These are phyloP conservation scores for Globisporangium barbulae DNA, from an alignment of 352 stramenopile species.

Conservation along the genomic window DNA sequence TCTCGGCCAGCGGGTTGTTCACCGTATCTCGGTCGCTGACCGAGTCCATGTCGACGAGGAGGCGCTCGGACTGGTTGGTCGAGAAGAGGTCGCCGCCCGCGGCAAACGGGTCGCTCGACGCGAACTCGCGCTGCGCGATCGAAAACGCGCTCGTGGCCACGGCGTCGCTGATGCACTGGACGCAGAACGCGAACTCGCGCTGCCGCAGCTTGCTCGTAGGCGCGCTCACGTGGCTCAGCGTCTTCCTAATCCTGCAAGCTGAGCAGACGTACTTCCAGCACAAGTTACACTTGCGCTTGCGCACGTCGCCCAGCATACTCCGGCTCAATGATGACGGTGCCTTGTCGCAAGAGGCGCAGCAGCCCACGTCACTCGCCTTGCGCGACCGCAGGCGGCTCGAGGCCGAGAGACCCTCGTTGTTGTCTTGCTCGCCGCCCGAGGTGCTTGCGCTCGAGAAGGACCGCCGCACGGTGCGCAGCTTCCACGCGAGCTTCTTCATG, in stretches of 20 bases:
- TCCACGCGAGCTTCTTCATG: constrained; percentile 60
- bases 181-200: constrained; percentile 11
- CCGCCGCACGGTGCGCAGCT: constrained; percentile 84
- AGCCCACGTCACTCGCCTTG: not conserved
- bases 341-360: constrained; percentile 9
- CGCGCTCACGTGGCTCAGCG: constrained; percentile 8
- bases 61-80: constrained; percentile 8
- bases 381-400: not conserved
- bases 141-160: not conserved
- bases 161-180: not conserved
- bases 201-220: not conserved
- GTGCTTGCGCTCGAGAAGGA: constrained; percentile 75
- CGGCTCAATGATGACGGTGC: not conserved
- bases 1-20: not conserved
- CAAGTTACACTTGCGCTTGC: constrained; percentile 8
- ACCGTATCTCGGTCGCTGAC: not conserved
- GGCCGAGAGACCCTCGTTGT: not conserved
- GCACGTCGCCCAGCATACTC: constrained; percentile 1
- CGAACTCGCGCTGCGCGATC: constrained; percentile 8
- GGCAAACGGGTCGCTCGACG: not conserved
- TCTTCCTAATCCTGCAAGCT: constrained; percentile 11
- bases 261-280: constrained; percentile 10
- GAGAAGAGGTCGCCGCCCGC: not conserved
- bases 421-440: constrained; percentile 46
- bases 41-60: not conserved